These are phyloP conservation scores for Penicillium nordicum DNA, from an alignment of 2,329 filamentous ascomycete genomes.

Conservation along the genomic window DNA sequence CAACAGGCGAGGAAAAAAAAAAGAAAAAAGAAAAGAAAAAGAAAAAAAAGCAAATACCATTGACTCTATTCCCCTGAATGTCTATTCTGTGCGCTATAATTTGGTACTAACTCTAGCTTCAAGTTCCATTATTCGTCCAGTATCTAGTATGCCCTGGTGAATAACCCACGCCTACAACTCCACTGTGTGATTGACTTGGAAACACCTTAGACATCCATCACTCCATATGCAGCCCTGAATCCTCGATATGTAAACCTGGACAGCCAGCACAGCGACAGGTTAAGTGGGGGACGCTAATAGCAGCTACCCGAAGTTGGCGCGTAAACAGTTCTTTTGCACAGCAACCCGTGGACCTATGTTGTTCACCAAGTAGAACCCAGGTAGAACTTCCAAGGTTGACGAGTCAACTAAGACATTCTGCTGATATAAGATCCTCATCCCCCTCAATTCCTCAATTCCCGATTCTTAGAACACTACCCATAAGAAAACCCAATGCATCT, in stretches of 20 bases:
- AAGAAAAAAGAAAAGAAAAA: neutral
- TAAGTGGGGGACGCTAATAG: neutral
- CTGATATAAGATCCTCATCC: neutral
- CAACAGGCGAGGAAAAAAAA: no score
- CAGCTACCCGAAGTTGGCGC: conserved; percentile 1
- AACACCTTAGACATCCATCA: neutral
- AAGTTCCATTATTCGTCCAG: neutral
- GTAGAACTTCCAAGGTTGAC: neutral
- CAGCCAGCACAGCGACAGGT: neutral
- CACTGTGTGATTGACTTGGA: neutral
- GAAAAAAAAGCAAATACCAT: neutral
- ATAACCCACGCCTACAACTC: neutral
- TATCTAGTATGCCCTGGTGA: neutral
- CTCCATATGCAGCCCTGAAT: neutral
- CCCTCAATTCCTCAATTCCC: neutral
- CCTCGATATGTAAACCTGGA: neutral
- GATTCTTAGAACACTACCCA: neutral
- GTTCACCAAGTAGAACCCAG: no score
- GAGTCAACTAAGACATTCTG: neutral
- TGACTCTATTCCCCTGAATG: neutral
- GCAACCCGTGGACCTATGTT: neutral
- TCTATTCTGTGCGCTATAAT: neutral
- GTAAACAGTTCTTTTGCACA: neutral
- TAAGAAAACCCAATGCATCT: neutral
- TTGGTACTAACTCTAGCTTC: neutral